Percentiles rank a stretch among this genome's conserved stretches.
Conservation (phyloP, 495 filamentous ascomycete species). For the Trichoderma virens region DNA sequence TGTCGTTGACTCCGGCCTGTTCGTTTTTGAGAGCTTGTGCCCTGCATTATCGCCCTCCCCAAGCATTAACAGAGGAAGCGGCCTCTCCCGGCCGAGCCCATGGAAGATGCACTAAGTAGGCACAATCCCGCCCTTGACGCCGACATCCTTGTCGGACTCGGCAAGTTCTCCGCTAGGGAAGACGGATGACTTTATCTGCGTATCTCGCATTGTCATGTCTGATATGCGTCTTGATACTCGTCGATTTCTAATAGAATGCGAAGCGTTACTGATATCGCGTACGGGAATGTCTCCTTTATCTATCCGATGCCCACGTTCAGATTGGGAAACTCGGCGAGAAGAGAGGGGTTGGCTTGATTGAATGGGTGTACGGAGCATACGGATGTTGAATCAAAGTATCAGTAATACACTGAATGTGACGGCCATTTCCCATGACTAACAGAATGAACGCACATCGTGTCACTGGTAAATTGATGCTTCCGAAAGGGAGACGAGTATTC, state of each 20-base stretch:
- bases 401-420: too few relatives aligned
- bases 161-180: neutral
- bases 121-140: neutral
- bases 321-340: slow-evolving; percentile 7
- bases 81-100: too few relatives aligned
- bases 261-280: neutral
- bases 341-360: neutral
- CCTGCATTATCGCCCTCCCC: too few relatives aligned
- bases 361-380: neutral
- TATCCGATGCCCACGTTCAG: neutral
- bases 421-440: neutral
- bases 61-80: too few relatives aligned
- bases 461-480: too few relatives aligned
- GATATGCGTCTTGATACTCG: neutral
- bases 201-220: neutral
- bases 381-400: neutral
- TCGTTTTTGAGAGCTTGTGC: neutral
- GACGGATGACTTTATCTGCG: neutral
- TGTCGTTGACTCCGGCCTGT: neutral
- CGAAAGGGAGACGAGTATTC: too few relatives aligned
- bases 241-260: neutral
- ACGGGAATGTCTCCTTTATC: too few relatives aligned
- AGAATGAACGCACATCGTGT: neutral
- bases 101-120: too few relatives aligned
- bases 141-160: neutral